A percentile compares a stretch with the other conserved stretches of the same genome.
These are phyloP conservation scores for Cucurbita ficifolia DNA, from an alignment of 306 rosid species.

Conservation along the genomic window DNA sequence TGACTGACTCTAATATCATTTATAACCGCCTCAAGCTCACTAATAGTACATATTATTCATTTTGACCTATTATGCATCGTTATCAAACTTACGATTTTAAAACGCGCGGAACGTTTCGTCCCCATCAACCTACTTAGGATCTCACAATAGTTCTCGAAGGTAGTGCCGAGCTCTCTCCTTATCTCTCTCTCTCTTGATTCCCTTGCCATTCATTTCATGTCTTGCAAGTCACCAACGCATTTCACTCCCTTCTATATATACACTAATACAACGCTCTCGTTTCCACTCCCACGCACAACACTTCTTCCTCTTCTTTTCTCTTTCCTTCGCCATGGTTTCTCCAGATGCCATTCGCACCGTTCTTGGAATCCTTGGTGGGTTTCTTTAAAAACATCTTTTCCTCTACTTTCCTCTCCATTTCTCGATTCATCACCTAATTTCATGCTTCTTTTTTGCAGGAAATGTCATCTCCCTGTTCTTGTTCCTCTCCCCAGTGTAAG, in stretches of 20 bases:
- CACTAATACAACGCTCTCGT: neutral
- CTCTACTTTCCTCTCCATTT: neutral
- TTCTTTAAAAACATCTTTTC: too few species aligned
- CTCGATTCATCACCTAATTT: neutral
- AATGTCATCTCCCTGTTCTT: conserved; percentile 52
- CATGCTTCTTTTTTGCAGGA: conserved; percentile 42
- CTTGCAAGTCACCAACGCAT: conserved; percentile 21
- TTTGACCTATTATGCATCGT: too few species aligned
- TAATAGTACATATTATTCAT: too few species aligned
- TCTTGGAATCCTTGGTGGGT: conserved; percentile 55
- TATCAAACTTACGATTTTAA: too few species aligned
- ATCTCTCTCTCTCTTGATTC: neutral
- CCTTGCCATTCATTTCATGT: conserved; percentile 19
- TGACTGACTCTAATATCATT: too few species aligned
- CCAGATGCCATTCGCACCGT: conserved; percentile 45
- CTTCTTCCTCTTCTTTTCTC: neutral
- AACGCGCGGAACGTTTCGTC: too few species aligned
- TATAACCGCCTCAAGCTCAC: too few species aligned
- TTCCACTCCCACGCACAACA: neutral
- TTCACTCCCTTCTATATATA: neutral
- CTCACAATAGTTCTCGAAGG: neutral
- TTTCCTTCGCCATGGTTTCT: conserved; percentile 36
- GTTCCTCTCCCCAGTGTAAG: conserved; percentile 85
- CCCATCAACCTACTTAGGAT: too few species aligned
- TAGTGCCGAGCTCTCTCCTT: neutral